Conservation (phyloP, 164 flowering plant genomes). For the Protea cynaroides region DNA sequence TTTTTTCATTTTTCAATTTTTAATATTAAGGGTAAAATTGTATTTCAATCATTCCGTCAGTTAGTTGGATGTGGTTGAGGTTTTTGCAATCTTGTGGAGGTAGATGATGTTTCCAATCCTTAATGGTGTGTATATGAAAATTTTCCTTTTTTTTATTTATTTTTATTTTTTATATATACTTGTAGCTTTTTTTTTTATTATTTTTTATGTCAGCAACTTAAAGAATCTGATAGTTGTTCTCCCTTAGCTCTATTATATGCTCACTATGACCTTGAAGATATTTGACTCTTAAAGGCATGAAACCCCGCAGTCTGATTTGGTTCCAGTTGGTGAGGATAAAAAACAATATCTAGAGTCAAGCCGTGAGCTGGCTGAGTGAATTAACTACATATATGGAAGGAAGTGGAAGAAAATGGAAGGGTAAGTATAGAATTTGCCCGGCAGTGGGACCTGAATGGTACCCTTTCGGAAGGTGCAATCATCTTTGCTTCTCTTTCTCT, state of each 20-base stretch:
- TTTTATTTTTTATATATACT: no score
- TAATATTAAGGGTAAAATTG: no score
- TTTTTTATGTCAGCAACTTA: background rate
- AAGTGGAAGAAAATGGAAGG: slow-evolving; percentile 99
- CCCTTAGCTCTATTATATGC: background rate
- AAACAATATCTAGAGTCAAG: slow-evolving; percentile 92
- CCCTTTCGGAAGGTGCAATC: background rate
- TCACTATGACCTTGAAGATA: slow-evolving; percentile 10
- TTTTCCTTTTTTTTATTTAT: no score
- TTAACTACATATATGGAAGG: slow-evolving; percentile 80
- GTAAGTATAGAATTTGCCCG: slow-evolving; percentile 31
- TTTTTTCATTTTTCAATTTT: no score
- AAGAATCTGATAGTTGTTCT: background rate
- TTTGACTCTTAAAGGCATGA: slow-evolving; percentile 31
- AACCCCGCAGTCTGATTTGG: slow-evolving; percentile 87
- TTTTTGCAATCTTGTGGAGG: no score
- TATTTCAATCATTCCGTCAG: no score
- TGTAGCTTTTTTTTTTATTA: no score
- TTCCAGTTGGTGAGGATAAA: slow-evolving; percentile 97
- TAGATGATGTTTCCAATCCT: no score
- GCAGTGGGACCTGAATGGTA: background rate
- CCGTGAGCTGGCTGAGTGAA: slow-evolving; percentile 84
- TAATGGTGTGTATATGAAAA: no score
- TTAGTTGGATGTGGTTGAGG: no score
- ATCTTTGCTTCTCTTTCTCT: slow-evolving; percentile 1